These are phyloP conservation scores for Aureobasidium mangrovei DNA, from an alignment of 2,329 filamentous ascomycete genomes.

Conservation along the genomic window DNA sequence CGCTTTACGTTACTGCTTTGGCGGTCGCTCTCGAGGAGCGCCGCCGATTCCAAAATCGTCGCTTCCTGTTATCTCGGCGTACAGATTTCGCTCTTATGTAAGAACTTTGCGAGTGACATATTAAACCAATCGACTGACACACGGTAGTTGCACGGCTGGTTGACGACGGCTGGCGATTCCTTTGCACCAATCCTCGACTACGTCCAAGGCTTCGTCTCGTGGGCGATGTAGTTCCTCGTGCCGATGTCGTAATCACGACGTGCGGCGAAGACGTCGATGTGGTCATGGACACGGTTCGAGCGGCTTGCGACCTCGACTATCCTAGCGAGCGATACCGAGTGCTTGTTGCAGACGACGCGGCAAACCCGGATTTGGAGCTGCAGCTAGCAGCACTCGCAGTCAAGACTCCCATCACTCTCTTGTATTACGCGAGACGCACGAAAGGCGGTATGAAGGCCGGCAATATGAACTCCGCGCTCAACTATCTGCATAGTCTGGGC, in stretches of 20 bases:
- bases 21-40: neutral
- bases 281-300: conserved; percentile 33
- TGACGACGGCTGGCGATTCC: conserved; percentile 5
- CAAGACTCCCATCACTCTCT: conserved; percentile 28
- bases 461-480: conserved; percentile 9
- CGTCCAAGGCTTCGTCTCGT: conserved; percentile 1
- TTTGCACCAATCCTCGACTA: neutral
- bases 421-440: conserved; percentile 34
- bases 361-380: conserved; percentile 27
- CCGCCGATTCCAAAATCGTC: neutral
- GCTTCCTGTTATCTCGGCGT: conserved; percentile 2
- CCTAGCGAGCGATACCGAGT: conserved; percentile 29
- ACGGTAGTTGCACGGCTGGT: neutral
- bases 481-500: conserved; percentile 4
- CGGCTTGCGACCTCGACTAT: conserved; percentile 33
- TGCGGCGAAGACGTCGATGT: conserved; percentile 36
- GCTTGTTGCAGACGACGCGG: conserved; percentile 34
- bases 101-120: neutral
- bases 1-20: conserved; percentile 5
- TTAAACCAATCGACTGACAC: neutral
- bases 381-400: conserved; percentile 28
- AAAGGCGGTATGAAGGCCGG: conserved; percentile 27
- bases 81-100: conserved; percentile 1
- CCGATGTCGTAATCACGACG: conserved; percentile 38
- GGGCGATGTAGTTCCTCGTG: conserved; percentile 15